Percentiles rank a stretch among this genome's conserved stretches.
Evolutionary conservation across 768 basidiomycete species (phyloP).

Genomic region (Boletellus sp.): DNA sequence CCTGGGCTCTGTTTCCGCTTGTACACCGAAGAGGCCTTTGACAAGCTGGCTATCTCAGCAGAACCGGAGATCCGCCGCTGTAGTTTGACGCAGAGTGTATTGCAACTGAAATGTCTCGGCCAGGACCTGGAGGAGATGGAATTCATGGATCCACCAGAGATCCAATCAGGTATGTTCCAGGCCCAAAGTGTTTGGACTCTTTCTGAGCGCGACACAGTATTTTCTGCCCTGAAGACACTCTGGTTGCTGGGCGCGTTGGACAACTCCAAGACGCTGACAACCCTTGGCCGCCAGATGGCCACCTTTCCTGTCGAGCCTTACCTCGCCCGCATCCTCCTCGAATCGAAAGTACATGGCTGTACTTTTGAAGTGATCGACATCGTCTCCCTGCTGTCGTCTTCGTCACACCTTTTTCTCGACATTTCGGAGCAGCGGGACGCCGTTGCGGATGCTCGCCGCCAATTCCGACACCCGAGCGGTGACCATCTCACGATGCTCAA

Average conservation of each 20-base stretch:
- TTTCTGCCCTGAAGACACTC: slow-evolving; percentile 64
- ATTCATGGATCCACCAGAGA: slow-evolving; percentile 85
- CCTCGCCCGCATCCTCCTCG: slow-evolving; percentile 73
- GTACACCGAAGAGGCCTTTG: slow-evolving; percentile 82
- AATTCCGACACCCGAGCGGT: slow-evolving; percentile 80
- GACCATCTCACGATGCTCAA: slow-evolving; percentile 92
- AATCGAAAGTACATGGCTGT: slow-evolving; percentile 70
- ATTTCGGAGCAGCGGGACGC: slow-evolving; percentile 68
- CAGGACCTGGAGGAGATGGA: slow-evolving; percentile 79
- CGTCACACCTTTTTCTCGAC: slow-evolving; percentile 80
- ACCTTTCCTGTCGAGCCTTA: slow-evolving; percentile 89
- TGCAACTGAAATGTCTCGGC: slow-evolving; percentile 82
- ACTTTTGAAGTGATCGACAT: slow-evolving; percentile 79
- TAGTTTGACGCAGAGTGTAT: slow-evolving; percentile 75
- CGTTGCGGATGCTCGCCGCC: slow-evolving; percentile 63
- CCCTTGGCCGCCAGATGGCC: slow-evolving; percentile 79
- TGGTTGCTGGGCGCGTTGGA: slow-evolving; percentile 80
- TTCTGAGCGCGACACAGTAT: slow-evolving; percentile 37
- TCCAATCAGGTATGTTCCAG: slow-evolving; percentile 59
- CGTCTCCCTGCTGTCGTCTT: slow-evolving; percentile 76
- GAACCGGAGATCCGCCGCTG: slow-evolving; percentile 91
- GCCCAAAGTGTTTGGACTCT: background rate
- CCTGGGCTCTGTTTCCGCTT: slow-evolving; percentile 86
- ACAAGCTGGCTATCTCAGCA: slow-evolving; percentile 56
- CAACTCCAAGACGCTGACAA: slow-evolving; percentile 59